Base-by-base conservation (phyloP, 495 filamentous ascomycete species). In the Aspergillus funiculosus region DNA sequence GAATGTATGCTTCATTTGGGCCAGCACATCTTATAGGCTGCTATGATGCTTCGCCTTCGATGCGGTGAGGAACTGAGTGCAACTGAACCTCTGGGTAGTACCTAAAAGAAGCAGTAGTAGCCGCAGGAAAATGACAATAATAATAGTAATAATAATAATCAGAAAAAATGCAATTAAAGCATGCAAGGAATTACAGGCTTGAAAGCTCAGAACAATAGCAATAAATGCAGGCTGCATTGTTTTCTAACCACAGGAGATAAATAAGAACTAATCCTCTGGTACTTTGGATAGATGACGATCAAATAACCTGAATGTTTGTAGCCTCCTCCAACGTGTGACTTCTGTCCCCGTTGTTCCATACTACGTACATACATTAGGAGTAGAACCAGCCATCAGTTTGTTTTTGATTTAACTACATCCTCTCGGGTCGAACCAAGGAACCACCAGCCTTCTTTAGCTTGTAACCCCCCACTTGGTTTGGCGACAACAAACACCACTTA, bases 11-110 rank as follows among this genome's bases (percentile, higher is more conserved):
- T 32, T 37, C 19, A 26, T 8, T 13, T 9, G 27, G n/a, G 46
- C 29, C 38, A 26, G 43, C 36, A 25, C 30, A 36, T 50, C 37
- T 42, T 38, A 57, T 62, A 51, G 53, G 56, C 46, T 50, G 40
- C 18, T 31, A 47, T 10, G 26, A 32, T 13, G 21, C 51, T 38
- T 57, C 32, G 53, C 59, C 59, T 57, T 57, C 49, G 59, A 59
- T 62, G 59, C 56, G 59, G 59, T 62, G 59, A 57, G 53, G 56
- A 55, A 51, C 38, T 15, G 27, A 27, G 26, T 32, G 32, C 19
- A 6, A 22, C 28, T 27, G 37, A 31, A 31, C 17, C 40, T n/a
- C n/a, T n/a, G n/a, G n/a, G n/a, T n/a, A n/a, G n/a, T n/a, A n/a
- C n/a, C n/a, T n/a, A n/a, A n/a, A n/a, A n/a, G n/a, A n/a, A n/a